A percentile compares a stretch with the other conserved stretches of the same genome.
Conservation (phyloP, 352 stramenopile genomes). For the Pythium plurisporium region DNA sequence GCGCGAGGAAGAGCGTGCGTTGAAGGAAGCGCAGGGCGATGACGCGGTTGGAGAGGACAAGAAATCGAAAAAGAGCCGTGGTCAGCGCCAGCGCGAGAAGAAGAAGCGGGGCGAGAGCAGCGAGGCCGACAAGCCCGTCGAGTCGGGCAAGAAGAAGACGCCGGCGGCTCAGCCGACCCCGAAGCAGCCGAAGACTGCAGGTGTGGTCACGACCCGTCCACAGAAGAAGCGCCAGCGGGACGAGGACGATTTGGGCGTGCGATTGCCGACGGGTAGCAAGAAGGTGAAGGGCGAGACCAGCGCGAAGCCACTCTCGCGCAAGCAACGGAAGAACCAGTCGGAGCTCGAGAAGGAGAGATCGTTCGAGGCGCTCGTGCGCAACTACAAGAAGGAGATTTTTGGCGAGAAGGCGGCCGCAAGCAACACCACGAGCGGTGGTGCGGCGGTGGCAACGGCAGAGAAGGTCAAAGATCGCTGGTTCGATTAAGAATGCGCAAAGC, state of each 20-base stretch:
- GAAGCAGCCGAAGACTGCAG: constrained; percentile 17
- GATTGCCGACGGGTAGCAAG: constrained; percentile 6
- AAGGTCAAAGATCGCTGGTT: constrained; percentile 57
- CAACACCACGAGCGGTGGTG: neutral
- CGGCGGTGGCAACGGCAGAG: neutral
- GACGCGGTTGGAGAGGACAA: constrained; percentile 3
- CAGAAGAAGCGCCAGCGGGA: constrained; percentile 26
- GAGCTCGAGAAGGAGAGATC: constrained; percentile 55
- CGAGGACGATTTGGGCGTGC: constrained; percentile 6
- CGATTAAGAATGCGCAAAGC: no score
- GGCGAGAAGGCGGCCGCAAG: constrained; percentile 30
- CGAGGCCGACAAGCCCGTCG: constrained; percentile 18
- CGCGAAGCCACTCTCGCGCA: constrained; percentile 43
- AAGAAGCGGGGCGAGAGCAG: constrained; percentile 42
- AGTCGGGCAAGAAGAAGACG: constrained; percentile 24
- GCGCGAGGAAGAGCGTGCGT: constrained; percentile 55
- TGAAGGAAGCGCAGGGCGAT: constrained; percentile 57
- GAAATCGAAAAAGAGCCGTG: constrained; percentile 58
- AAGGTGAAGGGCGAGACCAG: neutral
- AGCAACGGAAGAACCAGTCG: constrained; percentile 59
- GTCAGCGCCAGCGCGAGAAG: constrained; percentile 69
- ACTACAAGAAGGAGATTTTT: constrained; percentile 86
- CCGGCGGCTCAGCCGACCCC: constrained; percentile 16
- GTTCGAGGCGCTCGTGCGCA: constrained; percentile 72
- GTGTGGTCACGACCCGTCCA: constrained; percentile 19